Percentiles rank a stretch among this genome's conserved stretches.
Conservation (phyloP, 345 rosid genomes). For the Pistacia vera region DNA sequence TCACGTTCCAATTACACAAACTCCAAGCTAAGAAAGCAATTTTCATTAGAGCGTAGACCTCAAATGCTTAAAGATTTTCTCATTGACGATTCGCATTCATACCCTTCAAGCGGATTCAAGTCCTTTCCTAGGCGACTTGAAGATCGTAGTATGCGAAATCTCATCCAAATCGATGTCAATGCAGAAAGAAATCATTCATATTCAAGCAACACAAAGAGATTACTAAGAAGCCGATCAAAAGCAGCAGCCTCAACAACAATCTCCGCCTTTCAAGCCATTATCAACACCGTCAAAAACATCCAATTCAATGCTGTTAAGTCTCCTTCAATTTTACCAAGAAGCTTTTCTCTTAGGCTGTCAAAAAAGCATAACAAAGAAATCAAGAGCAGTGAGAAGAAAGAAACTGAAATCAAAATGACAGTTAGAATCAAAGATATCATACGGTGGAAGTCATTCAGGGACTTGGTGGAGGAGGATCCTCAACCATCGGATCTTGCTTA, state of each 20-base stretch:
- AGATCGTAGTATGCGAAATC: slow-evolving; percentile 11
- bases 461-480: slow-evolving; percentile 47
- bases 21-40: slow-evolving; percentile 23
- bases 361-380: slow-evolving; percentile 15
- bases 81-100: slow-evolving; percentile 51
- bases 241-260: slow-evolving; percentile 33
- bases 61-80: slow-evolving; percentile 84
- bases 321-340: slow-evolving; percentile 49
- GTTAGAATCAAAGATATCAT: slow-evolving; percentile 75
- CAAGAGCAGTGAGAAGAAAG: slow-evolving; percentile 8
- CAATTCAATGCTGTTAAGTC: slow-evolving; percentile 35
- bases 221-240: slow-evolving; percentile 46
- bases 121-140: slow-evolving; percentile 33
- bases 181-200: not conserved
- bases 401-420: slow-evolving; percentile 19
- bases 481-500: slow-evolving; percentile 22
- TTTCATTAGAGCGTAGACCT: slow-evolving; percentile 34
- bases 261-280: slow-evolving; percentile 47
- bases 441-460: slow-evolving; percentile 83
- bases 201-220: slow-evolving; percentile 16
- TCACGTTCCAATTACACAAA: slow-evolving; percentile 13
- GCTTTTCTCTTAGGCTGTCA: slow-evolving; percentile 51
- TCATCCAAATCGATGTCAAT: slow-evolving; percentile 16
- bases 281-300: slow-evolving; percentile 54
- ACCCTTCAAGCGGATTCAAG: slow-evolving; percentile 45